Evolutionary conservation across 2,329 filamentous ascomycete species (phyloP), one percentile per base, ranked within the genome.

Genomic region (Penicillium glabrum): DNA sequence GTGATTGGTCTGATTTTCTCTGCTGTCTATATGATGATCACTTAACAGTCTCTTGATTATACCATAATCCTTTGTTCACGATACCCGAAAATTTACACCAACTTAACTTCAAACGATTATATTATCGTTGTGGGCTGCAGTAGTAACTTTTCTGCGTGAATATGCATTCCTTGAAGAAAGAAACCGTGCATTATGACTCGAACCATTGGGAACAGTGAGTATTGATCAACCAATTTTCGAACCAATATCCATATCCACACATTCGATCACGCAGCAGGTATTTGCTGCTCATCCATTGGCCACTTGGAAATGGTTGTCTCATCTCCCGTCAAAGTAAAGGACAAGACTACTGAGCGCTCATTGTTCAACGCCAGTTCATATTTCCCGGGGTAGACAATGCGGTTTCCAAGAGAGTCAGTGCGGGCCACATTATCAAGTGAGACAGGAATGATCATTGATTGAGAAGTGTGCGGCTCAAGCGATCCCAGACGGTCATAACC

Each of bases 351-450:
- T 3, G 66, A 71, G 13, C 72, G 65, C 58, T 79, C 75, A 57
- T 71, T 72, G 53, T 79, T 77, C 56, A 79, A 48, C 13, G 74
- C 69, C 60, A 79, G 48, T 45, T 72, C 69, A 60, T 79, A 79
- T 10, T 68, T 70, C 0, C 77, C 77, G 7, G 77, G 76, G 46
- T 76, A 79, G 19, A 79, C 52, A 11, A 78, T 64, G 7, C 68
- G 63, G 51, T 78, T 73, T 1, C 77, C 77, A 9, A 63, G 46
- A 4, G 71, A 65, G 51, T 78, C 74, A 0, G 70, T 72, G 5
- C 77, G 62, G 0, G 75, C 73, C 8, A 79, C 59, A 45, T 68
- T 72, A 16, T 75, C 75, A 8, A 78, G 64, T 1, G 72, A 71
- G 29, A 79, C 59, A 0, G 74, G 71, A 43, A 79, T 65, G 0